Conservation (phyloP, 2,329 filamentous ascomycete species). For the Botryosphaeria dothidea region DNA sequence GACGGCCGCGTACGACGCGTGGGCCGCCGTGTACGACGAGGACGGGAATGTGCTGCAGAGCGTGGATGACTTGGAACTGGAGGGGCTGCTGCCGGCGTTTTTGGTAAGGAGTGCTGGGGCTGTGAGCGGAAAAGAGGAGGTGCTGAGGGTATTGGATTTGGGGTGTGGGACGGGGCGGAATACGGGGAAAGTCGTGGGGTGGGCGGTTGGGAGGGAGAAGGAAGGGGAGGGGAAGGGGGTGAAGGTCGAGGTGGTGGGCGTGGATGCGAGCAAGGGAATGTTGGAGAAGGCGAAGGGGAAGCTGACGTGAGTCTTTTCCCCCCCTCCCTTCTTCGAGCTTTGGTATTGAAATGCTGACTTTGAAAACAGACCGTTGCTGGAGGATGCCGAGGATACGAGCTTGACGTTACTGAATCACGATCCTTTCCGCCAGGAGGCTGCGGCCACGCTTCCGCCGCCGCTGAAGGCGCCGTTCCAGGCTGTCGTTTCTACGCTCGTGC, state of each 20-base stretch:
- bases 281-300: slow-evolving; percentile 50
- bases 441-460: background rate
- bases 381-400: background rate
- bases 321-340: background rate
- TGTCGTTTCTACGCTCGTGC: slow-evolving; percentile 62
- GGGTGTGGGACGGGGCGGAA: slow-evolving; percentile 68
- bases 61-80: slow-evolving; percentile 61
- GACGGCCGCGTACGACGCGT: slow-evolving; percentile 50
- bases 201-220: slow-evolving; percentile 14
- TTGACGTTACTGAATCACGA: background rate
- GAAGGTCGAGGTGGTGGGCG: slow-evolving; percentile 47
- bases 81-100: slow-evolving; percentile 51
- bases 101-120: slow-evolving; percentile 34
- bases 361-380: background rate
- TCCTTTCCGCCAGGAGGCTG: background rate
- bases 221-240: background rate
- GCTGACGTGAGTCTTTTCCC: background rate
- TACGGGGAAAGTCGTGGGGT: slow-evolving; percentile 53
- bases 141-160: slow-evolving; percentile 57
- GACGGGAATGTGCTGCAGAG: slow-evolving; percentile 68
- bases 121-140: slow-evolving; percentile 20
- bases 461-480: slow-evolving; percentile 38
- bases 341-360: background rate
- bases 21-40: slow-evolving; percentile 61
- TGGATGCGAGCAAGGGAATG: slow-evolving; percentile 62